Evolutionary conservation across 2,329 filamentous ascomycete genomes (phyloP).

Genomic region (Aureobasidium mangrovei): DNA sequence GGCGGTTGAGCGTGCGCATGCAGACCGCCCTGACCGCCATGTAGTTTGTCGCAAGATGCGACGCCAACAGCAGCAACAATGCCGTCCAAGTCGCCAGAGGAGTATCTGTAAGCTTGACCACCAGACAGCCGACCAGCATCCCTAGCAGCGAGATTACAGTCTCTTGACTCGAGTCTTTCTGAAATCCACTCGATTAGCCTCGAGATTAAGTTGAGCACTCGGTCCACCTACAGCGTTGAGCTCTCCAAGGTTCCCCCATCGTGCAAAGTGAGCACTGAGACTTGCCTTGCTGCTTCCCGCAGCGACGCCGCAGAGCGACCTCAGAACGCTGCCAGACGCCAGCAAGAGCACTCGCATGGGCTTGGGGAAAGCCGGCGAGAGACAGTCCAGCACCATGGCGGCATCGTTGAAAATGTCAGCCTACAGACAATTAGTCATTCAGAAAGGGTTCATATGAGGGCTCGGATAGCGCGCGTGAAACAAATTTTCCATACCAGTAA

Average conservation of each 20-base stretch:
- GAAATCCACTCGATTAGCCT: not conserved
- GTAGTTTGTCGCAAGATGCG: slow-evolving; percentile 81
- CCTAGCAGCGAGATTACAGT: slow-evolving; percentile 84
- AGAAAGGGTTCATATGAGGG: not conserved
- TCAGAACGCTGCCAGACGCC: slow-evolving; percentile 51
- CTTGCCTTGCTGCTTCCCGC: slow-evolving; percentile 86
- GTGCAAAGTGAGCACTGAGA: slow-evolving; percentile 84
- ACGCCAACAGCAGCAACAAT: slow-evolving; percentile 60
- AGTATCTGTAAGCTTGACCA: slow-evolving; percentile 67
- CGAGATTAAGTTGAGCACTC: not conserved
- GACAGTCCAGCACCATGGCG: slow-evolving; percentile 75
- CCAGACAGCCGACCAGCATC: slow-evolving; percentile 73
- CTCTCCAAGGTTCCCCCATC: slow-evolving; percentile 78
- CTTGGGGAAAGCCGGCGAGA: slow-evolving; percentile 64
- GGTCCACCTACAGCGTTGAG: slow-evolving; percentile 64
- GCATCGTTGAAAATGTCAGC: slow-evolving; percentile 85
- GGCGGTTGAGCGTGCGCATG: slow-evolving; percentile 76
- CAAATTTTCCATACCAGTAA: slow-evolving; percentile 42
- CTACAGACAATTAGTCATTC: slow-evolving; percentile 1
- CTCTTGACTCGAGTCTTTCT: slow-evolving; percentile 89
- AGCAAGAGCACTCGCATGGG: slow-evolving; percentile 48
- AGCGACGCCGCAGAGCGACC: slow-evolving; percentile 76
- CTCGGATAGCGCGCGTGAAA: not conserved
- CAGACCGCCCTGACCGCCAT: slow-evolving; percentile 73
- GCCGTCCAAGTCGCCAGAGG: slow-evolving; percentile 63